These are phyloP conservation scores for Wallemia mellicola DNA, from an alignment of 1,284 basidiomycete species.

Conservation along the genomic window DNA sequence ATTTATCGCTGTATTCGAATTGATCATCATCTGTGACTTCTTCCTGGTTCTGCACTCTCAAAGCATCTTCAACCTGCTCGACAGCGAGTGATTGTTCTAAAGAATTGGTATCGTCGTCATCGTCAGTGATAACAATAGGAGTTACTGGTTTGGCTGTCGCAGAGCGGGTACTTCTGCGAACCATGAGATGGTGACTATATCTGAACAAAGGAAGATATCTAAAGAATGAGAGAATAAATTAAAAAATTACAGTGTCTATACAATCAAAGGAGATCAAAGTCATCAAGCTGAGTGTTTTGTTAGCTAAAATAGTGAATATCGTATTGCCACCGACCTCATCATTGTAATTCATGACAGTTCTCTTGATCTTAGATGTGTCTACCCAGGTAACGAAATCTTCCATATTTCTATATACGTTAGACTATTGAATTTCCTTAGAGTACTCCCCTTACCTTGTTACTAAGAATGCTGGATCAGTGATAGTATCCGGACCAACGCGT, in stretches of 20 bases:
- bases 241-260: background rate
- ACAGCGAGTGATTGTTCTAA: too few species aligned
- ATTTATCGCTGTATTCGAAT: background rate
- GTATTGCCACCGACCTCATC: slow-evolving; percentile 39
- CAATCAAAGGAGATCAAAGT: slow-evolving; percentile 48
- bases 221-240: background rate
- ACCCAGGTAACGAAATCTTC: slow-evolving; percentile 99
- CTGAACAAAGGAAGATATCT: too few species aligned
- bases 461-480: slow-evolving; percentile 87
- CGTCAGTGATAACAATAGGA: background rate
- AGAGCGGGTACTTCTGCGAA: background rate
- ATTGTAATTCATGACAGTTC: slow-evolving; percentile 85
- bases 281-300: slow-evolving; percentile 34
- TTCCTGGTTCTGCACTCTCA: background rate
- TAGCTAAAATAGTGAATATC: slow-evolving; percentile 9
- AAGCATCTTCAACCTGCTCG: background rate
- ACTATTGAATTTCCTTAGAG: background rate
- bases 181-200: too few species aligned
- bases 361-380: slow-evolving; percentile 84
- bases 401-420: slow-evolving; percentile 32
- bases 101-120: background rate
- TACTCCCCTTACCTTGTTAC: slow-evolving; percentile 41
- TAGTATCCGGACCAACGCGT: slow-evolving; percentile 77
- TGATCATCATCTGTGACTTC: background rate
- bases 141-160: background rate